phyloP scores from a whole-genome alignment of 306 rosid genomes.

The Medicago arabica region DNA sequence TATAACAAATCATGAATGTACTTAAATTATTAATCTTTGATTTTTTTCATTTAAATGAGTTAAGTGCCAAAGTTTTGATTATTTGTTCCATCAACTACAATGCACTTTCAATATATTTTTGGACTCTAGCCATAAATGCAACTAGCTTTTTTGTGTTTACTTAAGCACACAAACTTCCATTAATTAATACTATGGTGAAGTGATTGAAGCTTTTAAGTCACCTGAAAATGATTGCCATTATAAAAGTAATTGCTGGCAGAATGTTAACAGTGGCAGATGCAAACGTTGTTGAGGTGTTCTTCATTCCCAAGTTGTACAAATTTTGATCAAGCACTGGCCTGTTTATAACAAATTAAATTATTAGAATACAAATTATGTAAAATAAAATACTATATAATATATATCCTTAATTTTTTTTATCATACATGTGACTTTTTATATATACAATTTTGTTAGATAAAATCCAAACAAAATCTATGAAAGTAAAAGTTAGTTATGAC shows the following conservation, averaged over 20 bases:
- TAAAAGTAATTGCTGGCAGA: constrained; percentile 91
- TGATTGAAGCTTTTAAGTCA: constrained; percentile 40
- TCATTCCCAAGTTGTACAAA: constrained; percentile 86
- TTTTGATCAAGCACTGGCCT: constrained; percentile 99
- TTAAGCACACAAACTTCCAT: not conserved
- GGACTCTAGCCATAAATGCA: constrained; percentile 13
- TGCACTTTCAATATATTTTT: not conserved
- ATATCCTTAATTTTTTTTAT: not conserved
- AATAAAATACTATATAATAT: not conserved
- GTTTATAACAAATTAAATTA: constrained; percentile 32
- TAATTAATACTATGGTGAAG: not conserved
- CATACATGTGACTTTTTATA: not conserved
- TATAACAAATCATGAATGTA: too few relatives aligned
- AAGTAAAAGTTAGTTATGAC: not conserved
- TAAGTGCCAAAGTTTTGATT: not conserved
- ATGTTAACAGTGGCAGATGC: constrained; percentile 76
- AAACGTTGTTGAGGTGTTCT: constrained; percentile 89
- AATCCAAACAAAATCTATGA: constrained; percentile 24
- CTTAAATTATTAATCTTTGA: too few relatives aligned
- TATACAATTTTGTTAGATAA: constrained; percentile 4
- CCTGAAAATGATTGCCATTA: constrained; percentile 93
- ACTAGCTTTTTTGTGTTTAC: constrained; percentile 1
- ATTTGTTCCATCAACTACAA: not conserved
- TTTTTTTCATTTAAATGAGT: too few relatives aligned
- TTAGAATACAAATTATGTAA: not conserved